Base-by-base conservation (phyloP, 148 eudicot species). In the Hydrangea macrophylla region DNA sequence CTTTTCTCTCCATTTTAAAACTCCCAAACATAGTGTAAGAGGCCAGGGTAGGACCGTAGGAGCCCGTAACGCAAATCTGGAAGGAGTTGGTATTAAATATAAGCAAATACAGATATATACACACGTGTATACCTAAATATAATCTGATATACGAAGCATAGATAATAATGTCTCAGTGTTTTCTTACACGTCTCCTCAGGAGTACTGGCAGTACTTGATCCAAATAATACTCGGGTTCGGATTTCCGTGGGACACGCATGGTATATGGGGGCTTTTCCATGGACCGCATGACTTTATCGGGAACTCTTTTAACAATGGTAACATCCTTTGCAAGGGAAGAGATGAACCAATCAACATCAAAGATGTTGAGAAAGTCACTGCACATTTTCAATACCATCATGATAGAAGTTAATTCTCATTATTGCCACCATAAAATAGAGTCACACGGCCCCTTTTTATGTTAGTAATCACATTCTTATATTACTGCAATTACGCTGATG, bases 271-370 rank as follows among this genome's bases (percentile, higher is more conserved):
- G 92, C 70, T 86, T 90, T 20, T 86, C 90, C 95, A 88, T 84
- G 48, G 92, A 85, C 67, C 89, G 87, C 96, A 87, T 89, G 72
- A 90, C 81, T 83, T 86, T 93, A 53, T 93, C 84, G 8, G 97
- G 95, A 40, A 91, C 88, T 75, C 91, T 80, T 80, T 86, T 90
- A 22, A 90, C 85, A 75, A 94, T 74, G 71, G 79, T 83, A 24
- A 94, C 87, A 76, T 94, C 98, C 78, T 84, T 90, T 24, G 92
- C 80, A 62, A 94, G 92, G 69, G 73, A 79, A 36, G 83, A 81
- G 72, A 94, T 94, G 86, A 94, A 94, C 98, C 98, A 88, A 75
- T 85, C 85, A 65, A 90, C 92, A 77, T 94, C 98, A 59, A 90
- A 94, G 59, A 94, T 84, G 83, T 94, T 85, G 68, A 72, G 55